Percentiles rank a stretch among this genome's conserved stretches.
These are phyloP conservation scores for Rhodosporidiobolus sp. DNA, from an alignment of 768 basidiomycete species.

Conservation along the genomic window DNA sequence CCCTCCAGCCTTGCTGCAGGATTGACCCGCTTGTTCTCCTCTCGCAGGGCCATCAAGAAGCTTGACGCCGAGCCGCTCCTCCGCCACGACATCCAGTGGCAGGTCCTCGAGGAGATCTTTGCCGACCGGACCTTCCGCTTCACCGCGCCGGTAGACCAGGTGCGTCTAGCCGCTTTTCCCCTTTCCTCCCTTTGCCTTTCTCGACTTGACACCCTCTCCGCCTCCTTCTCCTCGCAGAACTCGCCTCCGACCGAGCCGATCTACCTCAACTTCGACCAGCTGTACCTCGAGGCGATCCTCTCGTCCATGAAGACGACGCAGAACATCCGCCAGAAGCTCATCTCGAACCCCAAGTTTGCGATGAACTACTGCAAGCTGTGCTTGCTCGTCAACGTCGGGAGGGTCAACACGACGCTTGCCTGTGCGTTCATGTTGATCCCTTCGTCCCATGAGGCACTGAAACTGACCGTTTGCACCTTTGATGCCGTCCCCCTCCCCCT, in stretches of 20 bases:
- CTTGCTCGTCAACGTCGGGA: constrained; percentile 70
- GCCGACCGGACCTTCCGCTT: constrained; percentile 64
- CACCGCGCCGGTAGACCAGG: constrained; percentile 54
- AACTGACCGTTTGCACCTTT: constrained; percentile 46
- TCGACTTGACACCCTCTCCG: constrained; percentile 40
- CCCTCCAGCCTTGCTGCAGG: too few species aligned
- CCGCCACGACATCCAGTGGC: constrained; percentile 69
- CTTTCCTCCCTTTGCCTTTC: constrained; percentile 1
- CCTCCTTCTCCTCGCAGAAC: background rate
- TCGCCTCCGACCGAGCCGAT: constrained; percentile 43
- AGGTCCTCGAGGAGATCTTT: constrained; percentile 77
- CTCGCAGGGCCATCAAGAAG: constrained; percentile 40
- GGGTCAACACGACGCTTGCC: constrained; percentile 77
- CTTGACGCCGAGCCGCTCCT: constrained; percentile 59
- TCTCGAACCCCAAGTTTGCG: constrained; percentile 61
- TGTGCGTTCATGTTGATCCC: constrained; percentile 55
- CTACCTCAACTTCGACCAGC: constrained; percentile 71
- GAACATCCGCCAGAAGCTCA: constrained; percentile 68
- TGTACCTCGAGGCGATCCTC: constrained; percentile 77
- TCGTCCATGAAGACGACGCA: constrained; percentile 68
- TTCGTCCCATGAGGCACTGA: background rate
- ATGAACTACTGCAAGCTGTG: constrained; percentile 72
- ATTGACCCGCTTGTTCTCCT: too few species aligned
- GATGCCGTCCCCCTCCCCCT: too few species aligned
- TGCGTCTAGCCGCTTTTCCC: constrained; percentile 50